Evolutionary conservation across 306 rosid species (phyloP), one percentile per base, ranked within the genome.

Genomic region (Dryas drummondii): DNA sequence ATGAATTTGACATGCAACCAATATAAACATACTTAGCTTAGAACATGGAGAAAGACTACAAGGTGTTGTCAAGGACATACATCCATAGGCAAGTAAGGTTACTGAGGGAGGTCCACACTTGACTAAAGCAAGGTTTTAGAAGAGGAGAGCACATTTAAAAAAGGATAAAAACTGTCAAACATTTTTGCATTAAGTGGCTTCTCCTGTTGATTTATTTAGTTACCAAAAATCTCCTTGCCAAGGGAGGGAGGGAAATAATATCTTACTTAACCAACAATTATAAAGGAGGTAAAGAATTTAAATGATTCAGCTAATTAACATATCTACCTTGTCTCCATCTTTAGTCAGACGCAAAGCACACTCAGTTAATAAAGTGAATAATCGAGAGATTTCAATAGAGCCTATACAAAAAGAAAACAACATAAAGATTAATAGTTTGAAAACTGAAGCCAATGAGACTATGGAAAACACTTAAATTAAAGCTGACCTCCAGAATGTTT

Each of bases 241-340:
- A 53, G 58, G 58, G 22, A 53, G 17, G 58, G 5, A 5, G 22
- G 12, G 15, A 9, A 13, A n/a, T 19, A 55, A 4, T 8, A 55
- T 56, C 11, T 13, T n/a, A 8, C 41, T 9, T 14, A 47, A 45
- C 50, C 27, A 55, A 10, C 4, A 27, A 16, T 11, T 37, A 9
- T 5, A 52, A 53, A n/a, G 22, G 49, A 56, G 37, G 37, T 32
- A 22, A 10, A 42, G 9, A 68, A 7, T 42, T 44, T 2, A 45
- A 79, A 61, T 44, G 53, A n/a, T 14, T 4, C 41, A 10, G 66
- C 22, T 27, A 76, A 37, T 8, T 53, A 12, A 57, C 19, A 78
- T 26, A 52, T 59, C 40, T 75, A 94, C 98, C 97, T 92, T 94
- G 83, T 94, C 99, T 83, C 93, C 97, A 59, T 94, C 93, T 80